Evolutionary conservation across 1,139 yeast genomes (phyloP), one percentile per base, ranked within the genome.

Genomic region (Blastobotrys persicus): DNA sequence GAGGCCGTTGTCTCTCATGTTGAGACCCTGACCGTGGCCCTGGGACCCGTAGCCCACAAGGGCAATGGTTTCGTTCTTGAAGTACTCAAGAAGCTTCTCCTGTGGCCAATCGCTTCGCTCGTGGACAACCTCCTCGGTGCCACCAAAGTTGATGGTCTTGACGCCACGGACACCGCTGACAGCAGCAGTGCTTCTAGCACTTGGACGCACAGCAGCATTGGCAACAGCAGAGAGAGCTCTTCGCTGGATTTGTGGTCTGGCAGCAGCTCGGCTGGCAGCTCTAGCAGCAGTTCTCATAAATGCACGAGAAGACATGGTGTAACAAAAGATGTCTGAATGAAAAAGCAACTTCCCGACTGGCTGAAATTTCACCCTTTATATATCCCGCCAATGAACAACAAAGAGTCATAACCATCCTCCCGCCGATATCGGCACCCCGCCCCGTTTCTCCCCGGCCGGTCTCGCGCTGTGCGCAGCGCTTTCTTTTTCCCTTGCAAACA

Each of bases 71-170:
- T 92, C 98, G 75, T 91, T 78, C 82, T 92, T 91, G 88, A 92
- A 92, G 82, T 89, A 92, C 68, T 89, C 94, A 61, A 85, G 80
- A 68, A 92, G 80, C 79, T 86, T 92, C 78, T 92, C 98, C 72
- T 85, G 81, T 76, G 98, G 98, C 98, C 98, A 92, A 86, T 92
- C 98, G 64, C 88, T 85, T 77, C 98, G 88, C 80, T 92, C 98
- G 80, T 92, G 92, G 62, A 92, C 98, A 64, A 85, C 75, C 78
- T 91, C 98, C 69, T 86, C 91, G 62, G 83, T 81, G 75, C 97
- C 98, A 73, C 89, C 97, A 69, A 92, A 92, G 83, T 88, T 88
- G 77, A 92, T 94, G 77, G 89, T 82, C 81, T 92, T 88, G 68
- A 91, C 72, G 76, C 98, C 98, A 77, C 97, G 88, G 32, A 47